Conservation (phyloP, 108 stramenopile genomes). For the Schizochytrium sp. region DNA sequence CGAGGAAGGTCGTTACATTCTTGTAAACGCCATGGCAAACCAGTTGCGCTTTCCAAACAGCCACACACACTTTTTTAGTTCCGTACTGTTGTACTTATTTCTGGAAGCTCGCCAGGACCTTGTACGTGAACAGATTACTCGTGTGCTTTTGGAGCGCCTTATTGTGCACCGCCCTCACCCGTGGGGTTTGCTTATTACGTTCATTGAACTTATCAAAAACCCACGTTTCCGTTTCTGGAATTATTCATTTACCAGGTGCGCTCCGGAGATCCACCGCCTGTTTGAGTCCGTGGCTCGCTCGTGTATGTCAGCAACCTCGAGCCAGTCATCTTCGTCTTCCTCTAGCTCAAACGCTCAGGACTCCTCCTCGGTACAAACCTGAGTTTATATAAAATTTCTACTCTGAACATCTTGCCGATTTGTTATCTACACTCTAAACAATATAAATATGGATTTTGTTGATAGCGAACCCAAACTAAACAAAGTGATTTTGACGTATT, state of each 20-base stretch:
- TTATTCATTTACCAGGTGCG: conserved; percentile 96
- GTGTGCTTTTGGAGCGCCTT: conserved; percentile 96
- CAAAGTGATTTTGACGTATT: background rate
- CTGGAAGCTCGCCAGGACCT: conserved; percentile 89
- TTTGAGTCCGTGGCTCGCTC: conserved; percentile 94
- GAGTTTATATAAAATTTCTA: background rate
- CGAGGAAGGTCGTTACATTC: conserved; percentile 91
- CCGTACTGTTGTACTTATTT: conserved; percentile 95
- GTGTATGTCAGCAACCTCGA: conserved; percentile 77
- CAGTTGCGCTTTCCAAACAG: conserved; percentile 99
- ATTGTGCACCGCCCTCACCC: conserved; percentile 99
- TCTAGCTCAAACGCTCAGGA: conserved; percentile 5
- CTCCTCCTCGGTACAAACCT: background rate
- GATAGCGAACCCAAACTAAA: background rate
- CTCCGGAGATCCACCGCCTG: conserved; percentile 97
- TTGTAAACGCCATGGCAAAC: conserved; percentile 97
- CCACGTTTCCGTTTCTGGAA: conserved; percentile 97
- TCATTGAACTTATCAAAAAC: conserved; percentile 99
- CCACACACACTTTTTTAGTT: conserved; percentile 99
- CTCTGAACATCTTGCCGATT: background rate
- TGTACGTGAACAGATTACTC: conserved; percentile 97
- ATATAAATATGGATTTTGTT: background rate
- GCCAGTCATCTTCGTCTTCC: background rate
- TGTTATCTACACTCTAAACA: background rate
- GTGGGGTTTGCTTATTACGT: conserved; percentile 94